Conservation (phyloP, 225 moss, liverwort and hornwort species). For the Asterella californica region DNA sequence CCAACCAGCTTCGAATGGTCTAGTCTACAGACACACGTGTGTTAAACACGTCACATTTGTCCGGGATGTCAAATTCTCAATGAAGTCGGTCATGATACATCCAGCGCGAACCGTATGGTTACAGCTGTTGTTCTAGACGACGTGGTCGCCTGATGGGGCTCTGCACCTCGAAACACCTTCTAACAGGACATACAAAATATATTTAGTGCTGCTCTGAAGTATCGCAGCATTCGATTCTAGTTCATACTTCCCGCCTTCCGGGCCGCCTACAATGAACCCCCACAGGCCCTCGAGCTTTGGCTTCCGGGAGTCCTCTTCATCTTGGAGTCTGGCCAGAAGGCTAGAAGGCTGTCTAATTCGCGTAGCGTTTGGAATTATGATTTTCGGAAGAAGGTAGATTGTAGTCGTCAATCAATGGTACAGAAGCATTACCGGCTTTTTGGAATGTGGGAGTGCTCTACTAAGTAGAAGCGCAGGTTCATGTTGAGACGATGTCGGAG, state of each 20-base stretch:
- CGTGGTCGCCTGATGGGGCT: too few species aligned
- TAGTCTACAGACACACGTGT: too few species aligned
- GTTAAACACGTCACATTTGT: too few species aligned
- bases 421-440: background rate
- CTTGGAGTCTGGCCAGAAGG: background rate
- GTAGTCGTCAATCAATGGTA: background rate
- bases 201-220: too few species aligned
- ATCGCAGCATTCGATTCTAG: background rate
- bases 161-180: too few species aligned
- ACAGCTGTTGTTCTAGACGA: too few species aligned
- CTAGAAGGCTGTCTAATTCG: background rate
- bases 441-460: background rate
- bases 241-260: background rate
- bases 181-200: too few species aligned
- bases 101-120: too few species aligned
- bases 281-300: background rate
- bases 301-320: background rate
- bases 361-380: background rate
- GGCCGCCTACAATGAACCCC: background rate
- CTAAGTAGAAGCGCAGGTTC: background rate
- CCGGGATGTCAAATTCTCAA: too few species aligned
- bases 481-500: constrained; percentile 42
- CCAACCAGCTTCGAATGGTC: too few species aligned
- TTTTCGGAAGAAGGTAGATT: background rate
- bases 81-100: too few species aligned